Conservation (phyloP, 768 basidiomycete genomes). For the Galerina marginata region DNA sequence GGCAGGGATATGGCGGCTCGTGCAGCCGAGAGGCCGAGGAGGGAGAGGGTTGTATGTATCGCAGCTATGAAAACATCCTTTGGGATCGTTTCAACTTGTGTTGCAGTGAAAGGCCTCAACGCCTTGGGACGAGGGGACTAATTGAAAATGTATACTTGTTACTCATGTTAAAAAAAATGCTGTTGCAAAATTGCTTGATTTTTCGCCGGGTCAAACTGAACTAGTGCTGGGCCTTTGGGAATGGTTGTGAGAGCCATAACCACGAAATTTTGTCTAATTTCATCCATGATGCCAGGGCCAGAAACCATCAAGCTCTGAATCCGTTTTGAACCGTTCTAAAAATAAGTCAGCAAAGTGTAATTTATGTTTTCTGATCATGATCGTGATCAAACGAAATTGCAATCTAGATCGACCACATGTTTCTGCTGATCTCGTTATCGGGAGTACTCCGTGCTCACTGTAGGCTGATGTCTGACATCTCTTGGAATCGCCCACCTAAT, state of each 20-base stretch:
- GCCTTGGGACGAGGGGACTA: constrained; percentile 22
- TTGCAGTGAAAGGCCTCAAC: constrained; percentile 56
- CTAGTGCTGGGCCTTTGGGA: background rate
- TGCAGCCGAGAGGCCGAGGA: constrained; percentile 31
- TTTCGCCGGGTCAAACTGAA: background rate
- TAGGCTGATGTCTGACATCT: background rate
- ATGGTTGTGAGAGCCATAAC: background rate
- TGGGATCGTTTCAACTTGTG: constrained; percentile 3
- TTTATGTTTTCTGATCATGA: constrained; percentile 3
- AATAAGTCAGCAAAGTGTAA: background rate
- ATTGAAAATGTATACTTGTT: too few species aligned
- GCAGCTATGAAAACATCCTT: constrained; percentile 10
- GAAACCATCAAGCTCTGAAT: too few species aligned
- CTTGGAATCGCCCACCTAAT: too few species aligned
- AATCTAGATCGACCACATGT: background rate
- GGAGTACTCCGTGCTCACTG: background rate
- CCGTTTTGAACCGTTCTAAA: background rate
- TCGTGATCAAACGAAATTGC: constrained; percentile 1
- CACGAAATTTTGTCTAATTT: too few species aligned
- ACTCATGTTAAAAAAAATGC: too few species aligned
- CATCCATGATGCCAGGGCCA: too few species aligned
- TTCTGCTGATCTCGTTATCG: background rate
- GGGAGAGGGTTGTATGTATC: constrained; percentile 10
- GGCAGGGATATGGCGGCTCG: constrained; percentile 43
- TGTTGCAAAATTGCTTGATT: background rate